Evolutionary conservation across 768 basidiomycete genomes (phyloP).

Genomic region (Antrodiella citrinella): DNA sequence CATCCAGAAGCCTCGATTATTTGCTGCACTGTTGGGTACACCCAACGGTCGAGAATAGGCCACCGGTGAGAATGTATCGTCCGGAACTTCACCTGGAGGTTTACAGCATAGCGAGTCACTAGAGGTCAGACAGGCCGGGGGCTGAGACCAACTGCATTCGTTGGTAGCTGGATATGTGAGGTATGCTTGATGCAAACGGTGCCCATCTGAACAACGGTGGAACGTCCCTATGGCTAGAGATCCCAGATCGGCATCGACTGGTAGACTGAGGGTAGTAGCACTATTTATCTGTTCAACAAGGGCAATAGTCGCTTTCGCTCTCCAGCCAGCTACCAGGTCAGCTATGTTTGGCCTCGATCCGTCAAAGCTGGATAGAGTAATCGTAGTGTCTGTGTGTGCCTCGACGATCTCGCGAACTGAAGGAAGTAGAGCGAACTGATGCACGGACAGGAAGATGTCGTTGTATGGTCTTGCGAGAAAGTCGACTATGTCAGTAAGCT

Average conservation of each 20-base stretch:
- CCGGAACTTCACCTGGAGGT: too few species aligned
- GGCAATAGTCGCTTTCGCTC: neutral
- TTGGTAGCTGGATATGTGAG: neutral
- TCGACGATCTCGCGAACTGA: neutral
- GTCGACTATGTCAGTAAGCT: neutral
- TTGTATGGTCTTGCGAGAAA: too few species aligned
- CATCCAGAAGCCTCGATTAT: neutral
- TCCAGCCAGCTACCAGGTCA: neutral
- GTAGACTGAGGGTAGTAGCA: neutral
- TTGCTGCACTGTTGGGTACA: neutral
- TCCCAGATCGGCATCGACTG: neutral
- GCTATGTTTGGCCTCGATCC: neutral
- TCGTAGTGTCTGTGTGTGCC: neutral
- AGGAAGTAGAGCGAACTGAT: neutral
- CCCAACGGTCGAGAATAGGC: neutral
- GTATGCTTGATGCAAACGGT: neutral
- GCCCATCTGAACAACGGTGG: neutral
- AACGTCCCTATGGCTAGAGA: neutral
- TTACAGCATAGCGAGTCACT: too few species aligned
- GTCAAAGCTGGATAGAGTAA: neutral
- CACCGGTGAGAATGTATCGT: too few species aligned
- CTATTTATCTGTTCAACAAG: neutral
- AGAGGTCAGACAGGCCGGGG: neutral
- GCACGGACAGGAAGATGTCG: too few species aligned
- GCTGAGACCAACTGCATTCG: too few species aligned